These are phyloP conservation scores for Coniferiporia weirii DNA, from an alignment of 1,284 basidiomycete species.

Conservation along the genomic window DNA sequence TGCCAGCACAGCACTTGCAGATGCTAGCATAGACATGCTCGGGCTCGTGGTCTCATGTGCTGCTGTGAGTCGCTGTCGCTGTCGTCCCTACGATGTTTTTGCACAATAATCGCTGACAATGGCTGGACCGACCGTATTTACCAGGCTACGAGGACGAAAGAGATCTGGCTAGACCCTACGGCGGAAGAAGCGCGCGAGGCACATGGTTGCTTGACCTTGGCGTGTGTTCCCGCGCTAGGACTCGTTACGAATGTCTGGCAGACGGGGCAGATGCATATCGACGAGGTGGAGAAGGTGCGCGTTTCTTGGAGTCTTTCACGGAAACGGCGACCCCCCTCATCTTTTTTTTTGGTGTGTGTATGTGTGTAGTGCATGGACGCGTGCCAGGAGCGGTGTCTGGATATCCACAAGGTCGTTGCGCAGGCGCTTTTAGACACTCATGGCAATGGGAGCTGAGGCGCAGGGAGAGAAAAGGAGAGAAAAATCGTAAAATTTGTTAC, in stretches of 20 bases:
- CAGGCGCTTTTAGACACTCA: conserved; percentile 48
- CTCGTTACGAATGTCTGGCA: conserved; percentile 81
- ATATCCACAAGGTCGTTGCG: conserved; percentile 70
- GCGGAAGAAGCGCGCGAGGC: conserved; percentile 56
- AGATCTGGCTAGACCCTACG: conserved; percentile 76
- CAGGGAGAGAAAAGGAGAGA: background rate
- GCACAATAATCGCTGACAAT: conserved; percentile 1
- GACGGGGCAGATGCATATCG: conserved; percentile 55
- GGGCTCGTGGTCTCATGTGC: conserved; percentile 79
- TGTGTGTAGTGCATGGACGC: conserved; percentile 52
- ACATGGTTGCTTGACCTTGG: conserved; percentile 62
- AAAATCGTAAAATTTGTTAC: background rate
- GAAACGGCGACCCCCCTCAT: background rate
- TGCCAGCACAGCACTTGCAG: conserved; percentile 84
- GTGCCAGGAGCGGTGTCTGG: conserved; percentile 63
- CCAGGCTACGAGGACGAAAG: conserved; percentile 21
- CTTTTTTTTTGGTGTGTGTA: background rate
- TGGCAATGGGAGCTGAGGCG: conserved; percentile 20
- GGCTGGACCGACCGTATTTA: conserved; percentile 8
- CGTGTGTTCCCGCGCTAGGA: conserved; percentile 89
- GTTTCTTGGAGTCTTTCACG: too few species aligned
- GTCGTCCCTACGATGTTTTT: background rate
- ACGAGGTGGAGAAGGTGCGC: conserved; percentile 51
- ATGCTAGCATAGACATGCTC: conserved; percentile 84
- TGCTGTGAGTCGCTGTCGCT: conserved; percentile 50